Evolutionary conservation across 2,329 filamentous ascomycete species (phyloP).

Genomic region (Teratosphaeria epicoccoides): DNA sequence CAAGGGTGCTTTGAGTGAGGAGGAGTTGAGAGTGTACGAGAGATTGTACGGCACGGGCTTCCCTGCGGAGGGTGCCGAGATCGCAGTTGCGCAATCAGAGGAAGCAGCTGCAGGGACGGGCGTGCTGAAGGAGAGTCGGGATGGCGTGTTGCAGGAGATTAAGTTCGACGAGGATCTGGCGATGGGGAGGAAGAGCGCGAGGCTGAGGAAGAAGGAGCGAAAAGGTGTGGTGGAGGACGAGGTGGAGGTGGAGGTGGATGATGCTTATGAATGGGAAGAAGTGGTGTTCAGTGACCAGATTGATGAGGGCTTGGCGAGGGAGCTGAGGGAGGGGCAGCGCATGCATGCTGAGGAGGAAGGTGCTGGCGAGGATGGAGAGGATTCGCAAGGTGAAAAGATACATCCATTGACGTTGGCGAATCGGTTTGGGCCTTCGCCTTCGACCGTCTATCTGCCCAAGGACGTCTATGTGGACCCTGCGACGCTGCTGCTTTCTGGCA

Average conservation of each 20-base stretch:
- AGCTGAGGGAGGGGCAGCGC: slow-evolving; percentile 17
- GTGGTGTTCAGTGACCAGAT: slow-evolving; percentile 8
- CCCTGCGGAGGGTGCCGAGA: not conserved
- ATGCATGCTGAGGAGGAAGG: slow-evolving; percentile 28
- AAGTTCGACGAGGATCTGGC: slow-evolving; percentile 31
- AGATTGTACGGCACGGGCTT: slow-evolving; percentile 70
- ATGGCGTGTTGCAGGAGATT: slow-evolving; percentile 54
- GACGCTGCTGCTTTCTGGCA: slow-evolving; percentile 49
- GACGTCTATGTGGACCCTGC: slow-evolving; percentile 61
- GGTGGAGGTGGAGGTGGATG: slow-evolving; percentile 14
- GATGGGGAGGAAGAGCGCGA: slow-evolving; percentile 23
- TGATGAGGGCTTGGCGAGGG: slow-evolving; percentile 13
- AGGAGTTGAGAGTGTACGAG: slow-evolving; percentile 67
- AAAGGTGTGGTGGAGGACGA: slow-evolving; percentile 21
- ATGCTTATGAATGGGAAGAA: slow-evolving; percentile 42
- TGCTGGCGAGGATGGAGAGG: slow-evolving; percentile 6
- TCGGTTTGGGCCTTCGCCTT: slow-evolving; percentile 62
- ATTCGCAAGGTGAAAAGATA: slow-evolving; percentile 41
- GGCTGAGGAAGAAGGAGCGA: slow-evolving; percentile 34
- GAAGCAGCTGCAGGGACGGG: not conserved
- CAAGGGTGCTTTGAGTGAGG: slow-evolving; percentile 54
- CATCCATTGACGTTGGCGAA: slow-evolving; percentile 67
- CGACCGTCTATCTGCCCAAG: slow-evolving; percentile 64
- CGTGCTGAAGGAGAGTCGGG: slow-evolving; percentile 45
- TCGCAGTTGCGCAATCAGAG: not conserved